A percentile compares a stretch with the other conserved stretches of the same genome.
Evolutionary conservation across 208 protist species (phyloP).

Genomic region (Leishmania mexicana): DNA sequence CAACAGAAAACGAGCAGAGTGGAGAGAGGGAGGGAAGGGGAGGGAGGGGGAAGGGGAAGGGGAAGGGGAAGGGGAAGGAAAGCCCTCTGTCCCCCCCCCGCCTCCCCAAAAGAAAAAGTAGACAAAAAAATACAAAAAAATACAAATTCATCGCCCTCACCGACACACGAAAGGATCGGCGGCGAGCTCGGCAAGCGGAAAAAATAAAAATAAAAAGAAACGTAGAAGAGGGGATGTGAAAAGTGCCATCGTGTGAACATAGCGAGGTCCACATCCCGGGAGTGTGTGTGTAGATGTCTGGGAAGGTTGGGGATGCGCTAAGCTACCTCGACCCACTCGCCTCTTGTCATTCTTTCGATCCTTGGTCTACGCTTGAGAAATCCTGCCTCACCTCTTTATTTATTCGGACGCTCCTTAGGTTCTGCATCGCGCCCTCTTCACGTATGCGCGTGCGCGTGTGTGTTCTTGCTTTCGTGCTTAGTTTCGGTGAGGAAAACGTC

Average conservation of each 20-base stretch:
- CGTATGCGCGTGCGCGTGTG: background rate
- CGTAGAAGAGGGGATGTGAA: background rate
- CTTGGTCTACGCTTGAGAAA: background rate
- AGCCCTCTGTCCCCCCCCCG: background rate
- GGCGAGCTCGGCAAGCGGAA: background rate
- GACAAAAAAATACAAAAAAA: no score
- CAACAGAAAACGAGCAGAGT: background rate
- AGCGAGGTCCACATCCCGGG: background rate
- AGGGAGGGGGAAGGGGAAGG: background rate
- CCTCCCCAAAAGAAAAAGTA: background rate
- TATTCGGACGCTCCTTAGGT: background rate
- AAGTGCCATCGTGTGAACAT: background rate
- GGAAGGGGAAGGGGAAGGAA: background rate
- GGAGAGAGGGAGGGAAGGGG: background rate
- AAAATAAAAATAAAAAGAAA: background rate
- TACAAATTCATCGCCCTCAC: no score
- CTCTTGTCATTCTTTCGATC: background rate
- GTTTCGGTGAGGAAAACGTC: background rate
- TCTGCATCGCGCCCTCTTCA: background rate
- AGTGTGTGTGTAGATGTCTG: background rate
- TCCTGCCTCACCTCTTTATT: background rate
- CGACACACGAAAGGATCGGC: background rate
- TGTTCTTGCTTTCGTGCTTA: no score
- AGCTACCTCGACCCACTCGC: background rate
- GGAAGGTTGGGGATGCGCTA: background rate